Percentiles rank a stretch among this genome's conserved stretches.
Conservation (phyloP, 2,329 filamentous ascomycete genomes). For the Didymosphaeria variabile region DNA sequence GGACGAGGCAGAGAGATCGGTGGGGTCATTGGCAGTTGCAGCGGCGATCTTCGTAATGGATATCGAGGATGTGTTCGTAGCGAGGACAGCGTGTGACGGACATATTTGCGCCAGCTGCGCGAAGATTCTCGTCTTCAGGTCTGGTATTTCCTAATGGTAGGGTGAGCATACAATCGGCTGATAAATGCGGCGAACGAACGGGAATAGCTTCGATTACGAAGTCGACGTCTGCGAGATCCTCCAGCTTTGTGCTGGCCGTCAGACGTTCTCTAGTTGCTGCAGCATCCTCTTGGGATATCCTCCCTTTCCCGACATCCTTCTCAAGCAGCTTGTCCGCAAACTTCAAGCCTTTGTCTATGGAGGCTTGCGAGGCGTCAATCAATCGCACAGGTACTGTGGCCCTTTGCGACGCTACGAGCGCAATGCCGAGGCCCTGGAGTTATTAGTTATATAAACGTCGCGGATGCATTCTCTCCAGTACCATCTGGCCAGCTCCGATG, state of each 20-base stretch:
- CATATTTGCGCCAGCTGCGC: conserved; percentile 81
- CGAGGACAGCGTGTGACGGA: conserved; percentile 85
- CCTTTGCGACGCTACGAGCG: conserved; percentile 87
- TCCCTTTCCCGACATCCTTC: conserved; percentile 90
- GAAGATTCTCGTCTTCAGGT: conserved; percentile 90
- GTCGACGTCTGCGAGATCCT: conserved; percentile 82
- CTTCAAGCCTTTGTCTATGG: conserved; percentile 85
- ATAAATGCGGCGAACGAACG: conserved; percentile 27
- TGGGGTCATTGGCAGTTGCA: conserved; percentile 79
- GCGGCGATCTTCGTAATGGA: conserved; percentile 96
- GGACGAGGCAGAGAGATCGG: conserved; percentile 80
- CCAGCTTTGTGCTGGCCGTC: conserved; percentile 74
- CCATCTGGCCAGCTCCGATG: conserved; percentile 96
- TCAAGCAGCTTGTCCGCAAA: conserved; percentile 95
- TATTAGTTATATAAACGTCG: conserved; percentile 29
- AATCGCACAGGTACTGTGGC: conserved; percentile 85
- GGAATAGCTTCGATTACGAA: conserved; percentile 98
- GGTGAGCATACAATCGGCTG: conserved; percentile 10
- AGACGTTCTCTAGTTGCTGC: conserved; percentile 76
- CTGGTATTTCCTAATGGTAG: conserved; percentile 71
- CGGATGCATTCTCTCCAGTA: conserved; percentile 54
- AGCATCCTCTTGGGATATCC: conserved; percentile 83
- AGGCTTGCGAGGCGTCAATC: conserved; percentile 83
- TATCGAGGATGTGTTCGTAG: conserved; percentile 98
- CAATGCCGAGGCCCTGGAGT: conserved; percentile 87